phyloP scores from a whole-genome alignment of 2,329 filamentous ascomycete species.

The Aspergillus neoniger region DNA sequence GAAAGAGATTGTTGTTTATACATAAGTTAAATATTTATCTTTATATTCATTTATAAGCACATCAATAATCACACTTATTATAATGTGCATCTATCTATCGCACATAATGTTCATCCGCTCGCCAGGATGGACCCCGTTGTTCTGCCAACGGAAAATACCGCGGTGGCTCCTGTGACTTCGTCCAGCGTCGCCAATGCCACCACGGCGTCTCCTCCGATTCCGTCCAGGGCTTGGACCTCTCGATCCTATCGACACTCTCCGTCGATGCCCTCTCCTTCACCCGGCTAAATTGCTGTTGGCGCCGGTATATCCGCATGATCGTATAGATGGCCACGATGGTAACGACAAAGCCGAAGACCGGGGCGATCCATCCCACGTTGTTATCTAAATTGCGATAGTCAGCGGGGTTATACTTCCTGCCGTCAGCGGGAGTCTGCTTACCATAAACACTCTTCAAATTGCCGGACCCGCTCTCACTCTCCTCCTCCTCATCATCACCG shows the following conservation, averaged over 20 bases:
- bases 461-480: neutral
- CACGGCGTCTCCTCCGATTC: conserved; percentile 22
- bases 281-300: conserved; percentile 7
- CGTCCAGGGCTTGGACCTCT: conserved; percentile 21
- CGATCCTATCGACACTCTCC: conserved; percentile 20
- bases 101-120: neutral
- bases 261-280: conserved; percentile 12
- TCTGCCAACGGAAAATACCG: conserved; percentile 33
- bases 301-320: conserved; percentile 16
- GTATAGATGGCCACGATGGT: conserved; percentile 13
- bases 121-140: conserved; percentile 4
- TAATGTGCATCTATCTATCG: neutral
- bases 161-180: conserved; percentile 12
- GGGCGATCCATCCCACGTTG: conserved; percentile 18
- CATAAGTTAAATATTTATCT: neutral
- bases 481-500: neutral
- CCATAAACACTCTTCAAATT: conserved; percentile 10
- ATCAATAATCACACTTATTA: no score
- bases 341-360: conserved; percentile 13
- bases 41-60: no score
- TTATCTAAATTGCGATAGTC: neutral
- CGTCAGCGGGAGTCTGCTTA: conserved; percentile 9
- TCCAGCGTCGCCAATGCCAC: conserved; percentile 39
- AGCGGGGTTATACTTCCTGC: neutral
- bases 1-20: neutral